phyloP scores from a whole-genome alignment of 306 rosid species.

The Hippophae tibetana region DNA sequence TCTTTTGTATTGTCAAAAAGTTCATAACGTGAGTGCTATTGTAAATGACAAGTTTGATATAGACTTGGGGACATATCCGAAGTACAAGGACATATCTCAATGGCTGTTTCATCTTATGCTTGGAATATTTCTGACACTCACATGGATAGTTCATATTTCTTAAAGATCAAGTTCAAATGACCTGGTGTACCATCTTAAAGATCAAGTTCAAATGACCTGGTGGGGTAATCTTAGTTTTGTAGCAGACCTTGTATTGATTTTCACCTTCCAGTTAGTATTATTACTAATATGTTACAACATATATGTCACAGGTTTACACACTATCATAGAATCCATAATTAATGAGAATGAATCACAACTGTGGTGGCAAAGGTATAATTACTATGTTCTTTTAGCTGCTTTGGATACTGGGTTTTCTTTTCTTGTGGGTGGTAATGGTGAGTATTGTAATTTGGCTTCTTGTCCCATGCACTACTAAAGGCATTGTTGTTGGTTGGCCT shows the following conservation, averaged over 20 bases:
- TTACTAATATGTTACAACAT: constrained; percentile 45
- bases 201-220: constrained; percentile 59
- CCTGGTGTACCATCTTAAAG: constrained; percentile 40
- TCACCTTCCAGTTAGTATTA: constrained; percentile 55
- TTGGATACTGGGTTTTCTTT: constrained; percentile 36
- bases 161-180: constrained; percentile 50
- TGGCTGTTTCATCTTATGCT: constrained; percentile 57
- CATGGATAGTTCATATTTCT: constrained; percentile 28
- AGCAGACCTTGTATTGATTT: constrained; percentile 22
- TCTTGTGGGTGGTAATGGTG: constrained; percentile 44
- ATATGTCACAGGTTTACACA: constrained; percentile 49
- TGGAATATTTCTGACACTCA: constrained; percentile 21
- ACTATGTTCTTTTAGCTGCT: constrained; percentile 34
- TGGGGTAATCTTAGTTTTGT: constrained; percentile 60
- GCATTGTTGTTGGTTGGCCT: constrained; percentile 15
- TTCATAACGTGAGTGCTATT: constrained; percentile 35
- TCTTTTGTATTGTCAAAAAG: constrained; percentile 37
- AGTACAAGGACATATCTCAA: constrained; percentile 43
- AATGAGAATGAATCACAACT: constrained; percentile 33
- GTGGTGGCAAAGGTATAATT: constrained; percentile 31
- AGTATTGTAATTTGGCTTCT: constrained; percentile 38
- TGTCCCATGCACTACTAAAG: constrained; percentile 54
- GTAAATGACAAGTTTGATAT: constrained; percentile 49
- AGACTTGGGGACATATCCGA: constrained; percentile 29
- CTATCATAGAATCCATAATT: constrained; percentile 53